Evolutionary conservation across 352 stramenopile species (phyloP).

Genomic region (Aphanomyces euteiches): DNA sequence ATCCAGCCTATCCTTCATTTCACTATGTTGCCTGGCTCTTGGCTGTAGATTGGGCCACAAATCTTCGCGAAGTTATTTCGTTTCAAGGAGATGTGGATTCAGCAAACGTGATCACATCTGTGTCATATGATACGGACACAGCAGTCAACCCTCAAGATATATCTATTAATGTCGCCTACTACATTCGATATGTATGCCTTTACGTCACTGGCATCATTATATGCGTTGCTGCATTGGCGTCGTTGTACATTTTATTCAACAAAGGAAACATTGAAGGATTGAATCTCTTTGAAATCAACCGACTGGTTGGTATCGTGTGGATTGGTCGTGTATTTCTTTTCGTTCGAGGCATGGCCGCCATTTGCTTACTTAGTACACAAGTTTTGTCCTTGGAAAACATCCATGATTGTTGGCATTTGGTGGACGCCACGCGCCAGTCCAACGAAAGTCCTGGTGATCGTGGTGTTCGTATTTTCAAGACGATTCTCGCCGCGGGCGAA

Average conservation of each 20-base stretch:
- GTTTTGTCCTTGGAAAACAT: not conserved
- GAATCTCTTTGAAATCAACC: constrained; percentile 28
- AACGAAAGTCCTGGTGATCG: not conserved
- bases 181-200: not conserved
- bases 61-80: not conserved
- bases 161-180: not conserved
- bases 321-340: constrained; percentile 13
- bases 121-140: not conserved
- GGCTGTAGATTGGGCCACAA: not conserved
- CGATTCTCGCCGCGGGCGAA: constrained; percentile 14
- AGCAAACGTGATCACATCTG: not conserved
- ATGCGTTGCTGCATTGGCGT: not conserved
- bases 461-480: not conserved
- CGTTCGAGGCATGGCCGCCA: not conserved
- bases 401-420: not conserved
- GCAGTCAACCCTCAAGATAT: not conserved
- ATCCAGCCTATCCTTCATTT: not conserved
- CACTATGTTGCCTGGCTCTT: not conserved
- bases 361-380: not conserved
- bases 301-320: constrained; percentile 19
- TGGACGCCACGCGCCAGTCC: not conserved
- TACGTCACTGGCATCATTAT: not conserved
- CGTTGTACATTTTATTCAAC: not conserved
- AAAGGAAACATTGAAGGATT: constrained; percentile 12
- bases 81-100: constrained; percentile 3